phyloP scores from a whole-genome alignment of 805 yeast species.

The Candida ortonii region DNA sequence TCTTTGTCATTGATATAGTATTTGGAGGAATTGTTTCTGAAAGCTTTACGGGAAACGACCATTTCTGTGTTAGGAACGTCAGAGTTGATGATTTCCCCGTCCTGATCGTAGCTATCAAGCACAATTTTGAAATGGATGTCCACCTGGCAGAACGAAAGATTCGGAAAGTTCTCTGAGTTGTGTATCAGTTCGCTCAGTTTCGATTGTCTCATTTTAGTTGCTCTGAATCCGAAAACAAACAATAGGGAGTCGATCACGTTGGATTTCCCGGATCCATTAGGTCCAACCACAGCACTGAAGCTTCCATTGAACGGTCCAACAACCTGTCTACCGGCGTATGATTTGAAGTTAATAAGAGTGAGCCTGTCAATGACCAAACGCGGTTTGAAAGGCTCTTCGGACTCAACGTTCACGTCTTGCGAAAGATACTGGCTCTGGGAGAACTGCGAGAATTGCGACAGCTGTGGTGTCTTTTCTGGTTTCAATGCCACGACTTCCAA shows the following conservation, averaged over 20 bases:
- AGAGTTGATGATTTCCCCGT: slow-evolving; percentile 33
- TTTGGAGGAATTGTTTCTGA: slow-evolving; percentile 68
- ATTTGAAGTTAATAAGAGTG: slow-evolving; percentile 82
- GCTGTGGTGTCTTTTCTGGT: slow-evolving; percentile 5
- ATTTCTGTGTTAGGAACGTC: slow-evolving; percentile 56
- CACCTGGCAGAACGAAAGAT: slow-evolving; percentile 75
- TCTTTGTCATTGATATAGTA: slow-evolving; percentile 70
- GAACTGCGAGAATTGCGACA: slow-evolving; percentile 1
- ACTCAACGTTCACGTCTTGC: slow-evolving; percentile 11
- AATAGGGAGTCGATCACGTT: slow-evolving; percentile 97
- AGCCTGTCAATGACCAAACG: slow-evolving; percentile 75
- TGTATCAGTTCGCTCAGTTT: slow-evolving; percentile 91
- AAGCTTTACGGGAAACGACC: slow-evolving; percentile 78
- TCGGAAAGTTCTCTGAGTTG: slow-evolving; percentile 71
- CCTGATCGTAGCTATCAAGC: slow-evolving; percentile 42
- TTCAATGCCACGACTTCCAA: slow-evolving; percentile 13
- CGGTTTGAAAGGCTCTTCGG: slow-evolving; percentile 22
- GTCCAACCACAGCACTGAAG: slow-evolving; percentile 97
- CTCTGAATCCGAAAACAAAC: slow-evolving; percentile 96
- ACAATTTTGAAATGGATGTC: slow-evolving; percentile 86
- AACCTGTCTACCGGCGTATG: slow-evolving; percentile 89
- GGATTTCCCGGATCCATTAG: slow-evolving; percentile 97
- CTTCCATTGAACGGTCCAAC: slow-evolving; percentile 94
- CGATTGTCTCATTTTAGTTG: slow-evolving; percentile 94
- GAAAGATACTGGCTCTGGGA: slow-evolving; percentile 9